These are phyloP conservation scores for Fusarium bactridioides DNA, from an alignment of 2,329 filamentous ascomycete genomes.

Conservation along the genomic window DNA sequence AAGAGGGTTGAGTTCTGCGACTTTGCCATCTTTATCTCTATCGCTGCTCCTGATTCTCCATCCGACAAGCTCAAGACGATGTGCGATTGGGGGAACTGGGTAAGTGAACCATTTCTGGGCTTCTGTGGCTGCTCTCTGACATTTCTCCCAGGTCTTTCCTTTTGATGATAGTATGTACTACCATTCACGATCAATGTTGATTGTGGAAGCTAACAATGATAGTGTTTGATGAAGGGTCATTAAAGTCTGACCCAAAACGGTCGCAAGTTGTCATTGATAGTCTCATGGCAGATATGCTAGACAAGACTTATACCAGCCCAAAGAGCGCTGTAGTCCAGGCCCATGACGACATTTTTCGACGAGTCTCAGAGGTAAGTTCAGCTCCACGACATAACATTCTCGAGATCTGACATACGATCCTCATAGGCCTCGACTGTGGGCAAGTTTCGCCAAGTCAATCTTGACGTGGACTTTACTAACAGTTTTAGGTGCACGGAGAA, in stretches of 20 bases:
- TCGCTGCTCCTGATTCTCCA: constrained; percentile 10
- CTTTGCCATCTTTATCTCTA: constrained; percentile 14
- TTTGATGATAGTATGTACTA: constrained; percentile 4
- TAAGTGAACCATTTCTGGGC: neutral
- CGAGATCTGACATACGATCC: fast-evolving
- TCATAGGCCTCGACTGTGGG: neutral
- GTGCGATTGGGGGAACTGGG: constrained; percentile 23
- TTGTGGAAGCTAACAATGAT: fast-evolving
- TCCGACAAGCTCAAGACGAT: constrained; percentile 10
- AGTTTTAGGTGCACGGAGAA: neutral
- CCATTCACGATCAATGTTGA: fast-evolving
- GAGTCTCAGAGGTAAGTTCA: neutral
- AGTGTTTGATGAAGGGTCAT: constrained; percentile 18
- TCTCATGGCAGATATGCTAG: constrained; percentile 18
- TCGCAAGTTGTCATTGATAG: constrained; percentile 6
- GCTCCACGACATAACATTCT: fast-evolving
- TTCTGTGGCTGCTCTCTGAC: neutral
- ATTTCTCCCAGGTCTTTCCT: neutral
- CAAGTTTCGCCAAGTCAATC: fast-evolving
- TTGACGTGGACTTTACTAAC: neutral
- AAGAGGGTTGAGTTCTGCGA: constrained; percentile 17
- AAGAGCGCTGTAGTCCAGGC: constrained; percentile 12
- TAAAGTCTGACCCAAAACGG: neutral
- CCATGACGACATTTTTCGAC: constrained; percentile 8
- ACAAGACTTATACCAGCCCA: neutral